A percentile compares a stretch with the other conserved stretches of the same genome.
These are phyloP conservation scores for Fusarium albidum DNA, from an alignment of 2,329 filamentous ascomycete species.

Conservation along the genomic window DNA sequence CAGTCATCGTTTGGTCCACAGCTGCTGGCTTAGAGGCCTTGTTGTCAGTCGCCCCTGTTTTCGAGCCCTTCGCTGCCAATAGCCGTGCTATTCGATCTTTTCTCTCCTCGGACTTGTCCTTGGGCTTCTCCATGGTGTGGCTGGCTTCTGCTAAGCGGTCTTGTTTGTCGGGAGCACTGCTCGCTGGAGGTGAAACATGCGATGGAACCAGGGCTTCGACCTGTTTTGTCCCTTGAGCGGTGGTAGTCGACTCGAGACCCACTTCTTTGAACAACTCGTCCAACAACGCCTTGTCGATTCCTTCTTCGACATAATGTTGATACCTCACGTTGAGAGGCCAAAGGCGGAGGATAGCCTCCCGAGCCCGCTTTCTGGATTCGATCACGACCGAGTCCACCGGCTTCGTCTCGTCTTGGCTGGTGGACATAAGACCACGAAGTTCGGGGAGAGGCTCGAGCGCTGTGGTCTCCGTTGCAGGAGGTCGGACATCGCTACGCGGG, in stretches of 20 bases:
- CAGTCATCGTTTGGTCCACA: slow-evolving; percentile 48
- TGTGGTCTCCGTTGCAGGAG: not conserved
- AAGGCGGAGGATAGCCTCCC: slow-evolving; percentile 72
- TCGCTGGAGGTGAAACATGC: not conserved
- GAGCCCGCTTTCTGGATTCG: slow-evolving; percentile 65
- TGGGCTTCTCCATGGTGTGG: slow-evolving; percentile 50
- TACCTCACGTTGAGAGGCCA: slow-evolving; percentile 75
- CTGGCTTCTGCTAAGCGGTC: not conserved
- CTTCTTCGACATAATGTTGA: slow-evolving; percentile 76
- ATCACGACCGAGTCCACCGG: slow-evolving; percentile 26
- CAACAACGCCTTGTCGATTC: slow-evolving; percentile 71
- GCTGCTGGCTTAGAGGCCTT: not conserved
- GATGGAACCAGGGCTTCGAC: not conserved
- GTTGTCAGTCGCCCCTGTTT: slow-evolving; percentile 41
- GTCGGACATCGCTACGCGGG: not conserved
- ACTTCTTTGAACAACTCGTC: slow-evolving; percentile 73
- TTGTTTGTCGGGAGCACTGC: not conserved
- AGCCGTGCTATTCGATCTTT: slow-evolving; percentile 81
- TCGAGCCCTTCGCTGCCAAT: slow-evolving; percentile 75
- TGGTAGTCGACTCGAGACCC: slow-evolving; percentile 58
- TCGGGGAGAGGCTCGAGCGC: not conserved
- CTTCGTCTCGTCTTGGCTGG: not conserved
- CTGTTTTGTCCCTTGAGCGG: not conserved
- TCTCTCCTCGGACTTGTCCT: slow-evolving; percentile 65
- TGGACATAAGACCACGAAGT: not conserved